phyloP scores from a whole-genome alignment of 2,329 filamentous ascomycete genomes.

The Hansfordia pulvinata region DNA sequence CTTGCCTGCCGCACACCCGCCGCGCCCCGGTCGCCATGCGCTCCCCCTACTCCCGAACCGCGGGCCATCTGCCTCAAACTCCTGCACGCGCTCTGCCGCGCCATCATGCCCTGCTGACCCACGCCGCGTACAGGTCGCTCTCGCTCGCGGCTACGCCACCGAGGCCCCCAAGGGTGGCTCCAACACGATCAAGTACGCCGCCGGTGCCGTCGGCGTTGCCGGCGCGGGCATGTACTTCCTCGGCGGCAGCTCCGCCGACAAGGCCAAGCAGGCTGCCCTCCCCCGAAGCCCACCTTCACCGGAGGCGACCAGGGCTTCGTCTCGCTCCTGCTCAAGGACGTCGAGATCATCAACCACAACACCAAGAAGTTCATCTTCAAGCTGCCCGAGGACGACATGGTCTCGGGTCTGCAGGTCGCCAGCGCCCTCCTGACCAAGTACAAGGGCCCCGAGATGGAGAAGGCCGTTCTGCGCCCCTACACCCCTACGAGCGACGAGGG shows the following conservation, averaged over 20 bases:
- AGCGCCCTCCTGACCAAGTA: constrained; percentile 89
- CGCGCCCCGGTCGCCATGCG: too few relatives aligned
- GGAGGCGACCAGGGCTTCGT: constrained; percentile 87
- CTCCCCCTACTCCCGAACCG: too few relatives aligned
- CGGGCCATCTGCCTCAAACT: constrained; percentile 9
- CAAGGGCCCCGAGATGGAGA: constrained; percentile 70
- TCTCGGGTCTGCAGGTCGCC: constrained; percentile 69
- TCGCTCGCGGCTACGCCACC: constrained; percentile 50
- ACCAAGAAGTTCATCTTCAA: constrained; percentile 86
- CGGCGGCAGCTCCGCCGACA: constrained; percentile 38
- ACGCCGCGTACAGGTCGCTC: constrained; percentile 8
- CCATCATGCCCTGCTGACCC: constrained; percentile 7
- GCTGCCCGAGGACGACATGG: constrained; percentile 69
- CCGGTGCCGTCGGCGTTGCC: constrained; percentile 43
- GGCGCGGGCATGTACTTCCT: constrained; percentile 44
- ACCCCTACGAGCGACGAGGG: constrained; percentile 82
- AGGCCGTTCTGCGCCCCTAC: constrained; percentile 83
- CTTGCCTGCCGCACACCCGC: too few relatives aligned
- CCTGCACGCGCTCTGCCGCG: not conserved
- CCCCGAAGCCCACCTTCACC: constrained; percentile 43
- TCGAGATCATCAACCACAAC: constrained; percentile 81
- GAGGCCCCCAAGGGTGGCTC: constrained; percentile 39
- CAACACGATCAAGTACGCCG: constrained; percentile 47
- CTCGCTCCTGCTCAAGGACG: constrained; percentile 62
- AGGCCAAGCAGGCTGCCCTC: constrained; percentile 28